A percentile compares a stretch with the other conserved stretches of the same genome.
These are phyloP conservation scores for Lojkania enalia DNA, from an alignment of 2,329 filamentous ascomycete genomes.

Conservation along the genomic window DNA sequence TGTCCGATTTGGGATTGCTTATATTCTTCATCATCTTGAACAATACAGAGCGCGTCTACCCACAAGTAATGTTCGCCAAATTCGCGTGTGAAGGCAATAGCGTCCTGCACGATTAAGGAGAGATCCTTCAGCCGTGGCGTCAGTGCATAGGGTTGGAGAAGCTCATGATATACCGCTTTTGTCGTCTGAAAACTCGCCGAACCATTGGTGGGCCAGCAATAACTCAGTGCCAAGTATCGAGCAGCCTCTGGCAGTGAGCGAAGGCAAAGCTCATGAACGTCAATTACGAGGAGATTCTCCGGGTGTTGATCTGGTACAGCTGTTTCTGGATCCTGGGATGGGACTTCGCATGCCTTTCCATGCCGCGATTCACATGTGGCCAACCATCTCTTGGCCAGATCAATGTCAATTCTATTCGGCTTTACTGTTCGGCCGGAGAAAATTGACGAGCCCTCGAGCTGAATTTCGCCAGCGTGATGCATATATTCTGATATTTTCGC, in stretches of 20 bases:
- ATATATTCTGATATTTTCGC: neutral
- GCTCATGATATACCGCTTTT: neutral
- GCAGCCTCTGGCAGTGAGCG: neutral
- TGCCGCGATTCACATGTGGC: neutral
- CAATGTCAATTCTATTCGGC: neutral
- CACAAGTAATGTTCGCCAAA: neutral
- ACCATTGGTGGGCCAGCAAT: slow-evolving; percentile 1
- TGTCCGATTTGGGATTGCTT: neutral
- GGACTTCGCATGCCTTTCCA: too few species aligned
- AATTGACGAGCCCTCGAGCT: neutral
- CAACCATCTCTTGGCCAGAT: neutral
- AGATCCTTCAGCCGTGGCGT: neutral
- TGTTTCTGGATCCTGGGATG: neutral
- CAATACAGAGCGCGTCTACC: slow-evolving; percentile 3
- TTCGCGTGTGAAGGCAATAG: neutral
- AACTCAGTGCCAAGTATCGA: slow-evolving; percentile 2
- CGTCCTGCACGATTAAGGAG: neutral
- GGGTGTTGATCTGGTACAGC: neutral
- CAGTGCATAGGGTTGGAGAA: neutral
- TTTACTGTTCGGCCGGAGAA: neutral
- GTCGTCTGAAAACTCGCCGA: neutral
- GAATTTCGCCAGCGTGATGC: neutral
- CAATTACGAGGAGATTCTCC: neutral
- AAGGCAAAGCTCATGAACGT: neutral
- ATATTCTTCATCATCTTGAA: neutral